A percentile compares a stretch with the other conserved stretches of the same genome.
phyloP scores from a whole-genome alignment of 1,139 yeast genomes.

The Suhomyces bokatorum region DNA sequence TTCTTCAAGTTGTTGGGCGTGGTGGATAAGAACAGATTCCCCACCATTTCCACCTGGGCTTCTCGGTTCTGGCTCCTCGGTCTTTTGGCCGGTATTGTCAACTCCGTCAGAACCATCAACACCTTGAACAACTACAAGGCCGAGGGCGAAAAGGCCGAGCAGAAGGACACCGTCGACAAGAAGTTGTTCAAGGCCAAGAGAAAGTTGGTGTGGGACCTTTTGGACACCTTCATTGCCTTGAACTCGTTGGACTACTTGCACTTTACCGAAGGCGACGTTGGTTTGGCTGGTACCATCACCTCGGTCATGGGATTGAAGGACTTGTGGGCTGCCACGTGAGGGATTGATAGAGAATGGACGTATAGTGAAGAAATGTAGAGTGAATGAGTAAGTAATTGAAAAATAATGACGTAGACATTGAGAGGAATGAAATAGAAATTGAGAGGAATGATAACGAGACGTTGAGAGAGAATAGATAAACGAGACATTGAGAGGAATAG shows the following conservation, averaged over 20 bases:
- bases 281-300: slow-evolving; percentile 82
- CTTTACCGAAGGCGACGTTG: slow-evolving; percentile 78
- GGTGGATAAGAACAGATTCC: slow-evolving; percentile 35
- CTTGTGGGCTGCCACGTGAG: slow-evolving; percentile 52
- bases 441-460: too few species aligned
- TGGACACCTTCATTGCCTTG: slow-evolving; percentile 76
- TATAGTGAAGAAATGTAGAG: not conserved
- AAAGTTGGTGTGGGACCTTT: slow-evolving; percentile 75
- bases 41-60: slow-evolving; percentile 42
- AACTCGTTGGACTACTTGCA: slow-evolving; percentile 63
- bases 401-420: too few species aligned
- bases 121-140: slow-evolving; percentile 15
- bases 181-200: slow-evolving; percentile 52
- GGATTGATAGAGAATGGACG: not conserved
- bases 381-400: too few species aligned
- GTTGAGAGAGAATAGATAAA: too few species aligned
- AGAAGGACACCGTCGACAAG: slow-evolving; percentile 32
- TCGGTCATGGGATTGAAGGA: slow-evolving; percentile 77
- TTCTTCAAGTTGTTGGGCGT: slow-evolving; percentile 62
- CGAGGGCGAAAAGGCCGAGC: slow-evolving; percentile 26
- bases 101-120: slow-evolving; percentile 45
- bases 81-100: slow-evolving; percentile 59
- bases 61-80: slow-evolving; percentile 81
- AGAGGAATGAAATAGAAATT: too few species aligned
- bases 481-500: too few species aligned